Evolutionary conservation across 345 rosid species (phyloP), one percentile per base, ranked within the genome.

Genomic region (Moricandia arvensis): DNA sequence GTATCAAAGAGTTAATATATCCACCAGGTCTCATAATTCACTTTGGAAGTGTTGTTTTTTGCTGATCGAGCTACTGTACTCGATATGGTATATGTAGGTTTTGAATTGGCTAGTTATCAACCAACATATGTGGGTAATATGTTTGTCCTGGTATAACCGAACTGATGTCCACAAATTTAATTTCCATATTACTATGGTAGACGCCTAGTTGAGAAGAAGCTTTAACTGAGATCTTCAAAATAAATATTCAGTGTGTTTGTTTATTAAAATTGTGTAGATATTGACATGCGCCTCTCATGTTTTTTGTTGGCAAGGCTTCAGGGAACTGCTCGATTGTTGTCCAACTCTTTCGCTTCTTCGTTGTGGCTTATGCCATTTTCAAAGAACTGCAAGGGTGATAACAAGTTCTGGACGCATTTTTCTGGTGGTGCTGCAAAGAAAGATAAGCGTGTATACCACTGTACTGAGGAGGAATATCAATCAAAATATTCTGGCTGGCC

Each of bases 401-500:
- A 79, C 81, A 80, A 68, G 54, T 90, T 87, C 63, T 84, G 82
- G 87, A 92, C 86, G 78, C 96, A 90, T 86, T 85, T 90, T 75
- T 85, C 89, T 60, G 87, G 87, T 13, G 77, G 78, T 63, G 84
- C 77, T 55, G 80, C 69, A 69, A 85, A 79, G 82, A 92, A 85
- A 73, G 79, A 55, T 77, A 81, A 82, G 82, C 87, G 81, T 7
- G 74, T 80, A 21, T 90, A 89, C 83, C 89, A 91, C 54, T 94
- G 98, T 80, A 87, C 86, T 71, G 88, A 85, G 35, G 84, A 85
- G 70, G 99, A 95, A 82, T 91, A 80, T 86, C 85, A 49, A 57
- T 82, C 82, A 2, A 90, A 90, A 75, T 92, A 90, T 83, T 92
- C 99, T 79, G 99, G 97, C 58, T 92, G 96, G 93, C 97, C 99